These are phyloP conservation scores for Coniosporium uncinatum DNA, from an alignment of 2,329 filamentous ascomycete genomes.

Conservation along the genomic window DNA sequence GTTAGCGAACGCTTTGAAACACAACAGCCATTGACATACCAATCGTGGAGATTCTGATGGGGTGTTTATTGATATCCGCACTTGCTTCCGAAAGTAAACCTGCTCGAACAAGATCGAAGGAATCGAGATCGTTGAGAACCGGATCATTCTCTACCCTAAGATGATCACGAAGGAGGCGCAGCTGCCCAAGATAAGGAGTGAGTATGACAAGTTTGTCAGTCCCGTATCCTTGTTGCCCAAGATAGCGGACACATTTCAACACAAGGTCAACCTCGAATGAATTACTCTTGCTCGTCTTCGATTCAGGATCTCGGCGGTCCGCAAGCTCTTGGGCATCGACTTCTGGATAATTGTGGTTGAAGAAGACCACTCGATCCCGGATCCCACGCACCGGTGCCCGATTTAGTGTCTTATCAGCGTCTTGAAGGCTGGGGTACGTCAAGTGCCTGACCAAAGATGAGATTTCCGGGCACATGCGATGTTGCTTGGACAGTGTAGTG, in stretches of 20 bases:
- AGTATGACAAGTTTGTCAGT: conserved; percentile 61
- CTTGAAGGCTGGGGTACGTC: conserved; percentile 56
- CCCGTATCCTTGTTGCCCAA: conserved; percentile 67
- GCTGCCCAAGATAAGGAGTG: conserved; percentile 68
- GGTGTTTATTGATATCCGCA: conserved; percentile 43
- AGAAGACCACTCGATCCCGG: conserved; percentile 54
- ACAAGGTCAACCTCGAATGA: conserved; percentile 62
- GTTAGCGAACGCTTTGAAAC: not conserved
- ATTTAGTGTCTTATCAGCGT: conserved; percentile 42
- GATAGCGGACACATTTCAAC: conserved; percentile 56
- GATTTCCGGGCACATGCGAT: conserved; percentile 65
- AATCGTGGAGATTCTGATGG: conserved; percentile 61
- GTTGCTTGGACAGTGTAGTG: conserved; percentile 52
- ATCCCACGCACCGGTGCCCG: conserved; percentile 50
- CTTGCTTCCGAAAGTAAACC: conserved; percentile 52
- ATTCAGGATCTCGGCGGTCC: conserved; percentile 47
- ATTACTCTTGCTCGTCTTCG: conserved; percentile 54
- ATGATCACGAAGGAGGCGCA: conserved; percentile 49
- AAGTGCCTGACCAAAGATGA: conserved; percentile 50
- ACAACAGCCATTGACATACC: conserved; percentile 36
- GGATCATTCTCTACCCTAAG: conserved; percentile 56
- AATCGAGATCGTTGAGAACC: conserved; percentile 63
- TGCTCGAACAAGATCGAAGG: conserved; percentile 53
- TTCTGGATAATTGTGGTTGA: conserved; percentile 58
- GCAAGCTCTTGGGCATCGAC: conserved; percentile 29